phyloP scores from a whole-genome alignment of 2,329 filamentous ascomycete genomes.

The Aspergillus luchuensis region DNA sequence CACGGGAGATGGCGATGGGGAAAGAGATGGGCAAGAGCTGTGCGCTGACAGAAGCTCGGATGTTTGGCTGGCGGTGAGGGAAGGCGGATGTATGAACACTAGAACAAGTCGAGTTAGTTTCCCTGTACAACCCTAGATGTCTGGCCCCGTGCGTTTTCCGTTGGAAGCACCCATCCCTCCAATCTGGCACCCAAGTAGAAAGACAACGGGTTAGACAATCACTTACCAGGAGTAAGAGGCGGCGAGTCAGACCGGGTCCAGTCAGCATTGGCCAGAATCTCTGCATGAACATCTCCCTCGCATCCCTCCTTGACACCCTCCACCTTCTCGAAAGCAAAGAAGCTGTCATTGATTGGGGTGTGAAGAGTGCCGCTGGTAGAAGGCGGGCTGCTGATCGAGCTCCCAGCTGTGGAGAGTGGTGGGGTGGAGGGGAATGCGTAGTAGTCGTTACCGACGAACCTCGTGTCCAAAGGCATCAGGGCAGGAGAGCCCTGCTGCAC shows the following conservation, averaged over 20 bases:
- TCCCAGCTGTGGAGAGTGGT: conserved; percentile 80
- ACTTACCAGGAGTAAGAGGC: conserved; percentile 88
- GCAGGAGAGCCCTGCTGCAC: conserved; percentile 59
- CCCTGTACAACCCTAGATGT: conserved; percentile 21
- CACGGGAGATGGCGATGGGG: conserved; percentile 80
- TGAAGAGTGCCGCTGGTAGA: conserved; percentile 74
- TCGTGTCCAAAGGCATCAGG: conserved; percentile 70
- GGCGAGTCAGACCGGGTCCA: conserved; percentile 79
- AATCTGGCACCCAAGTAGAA: background rate
- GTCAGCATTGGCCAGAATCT: conserved; percentile 72
- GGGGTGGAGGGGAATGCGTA: conserved; percentile 83
- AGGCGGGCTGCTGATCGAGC: conserved; percentile 80
- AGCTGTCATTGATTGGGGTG: conserved; percentile 80
- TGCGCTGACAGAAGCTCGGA: conserved; percentile 72
- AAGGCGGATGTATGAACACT: conserved; percentile 69
- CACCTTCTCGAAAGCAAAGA: conserved; percentile 70
- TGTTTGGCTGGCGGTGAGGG: conserved; percentile 62
- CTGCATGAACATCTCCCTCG: conserved; percentile 69
- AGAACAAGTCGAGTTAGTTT: conserved; percentile 32
- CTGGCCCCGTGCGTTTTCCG: background rate
- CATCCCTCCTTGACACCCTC: conserved; percentile 70
- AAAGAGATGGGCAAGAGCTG: conserved; percentile 76
- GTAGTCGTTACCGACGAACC: conserved; percentile 63
- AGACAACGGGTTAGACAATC: background rate
- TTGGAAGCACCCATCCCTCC: conserved; percentile 13